These are phyloP conservation scores for Penicillium crustosum DNA, from an alignment of 2,329 filamentous ascomycete genomes.

Conservation along the genomic window DNA sequence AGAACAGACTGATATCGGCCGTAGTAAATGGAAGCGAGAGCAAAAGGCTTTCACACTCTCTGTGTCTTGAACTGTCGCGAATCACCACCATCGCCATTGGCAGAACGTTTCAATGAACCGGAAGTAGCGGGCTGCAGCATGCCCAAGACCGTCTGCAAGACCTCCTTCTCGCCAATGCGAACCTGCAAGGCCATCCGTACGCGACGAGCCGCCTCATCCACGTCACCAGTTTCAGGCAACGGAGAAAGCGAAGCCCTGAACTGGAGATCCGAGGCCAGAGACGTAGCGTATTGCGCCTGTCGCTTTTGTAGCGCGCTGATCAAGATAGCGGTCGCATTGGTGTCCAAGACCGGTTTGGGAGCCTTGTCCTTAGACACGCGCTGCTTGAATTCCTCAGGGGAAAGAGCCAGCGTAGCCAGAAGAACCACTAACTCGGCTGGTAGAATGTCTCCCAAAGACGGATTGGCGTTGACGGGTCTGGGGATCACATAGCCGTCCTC, in stretches of 20 bases:
- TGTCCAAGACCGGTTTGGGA: constrained; percentile 36
- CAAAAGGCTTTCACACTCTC: constrained; percentile 20
- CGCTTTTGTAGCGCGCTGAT: constrained; percentile 35
- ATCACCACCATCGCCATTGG: constrained; percentile 25
- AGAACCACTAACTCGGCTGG: constrained; percentile 43
- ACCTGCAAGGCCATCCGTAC: constrained; percentile 65
- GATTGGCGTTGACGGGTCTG: constrained; percentile 27
- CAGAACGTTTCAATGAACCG: constrained; percentile 33
- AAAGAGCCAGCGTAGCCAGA: constrained; percentile 35
- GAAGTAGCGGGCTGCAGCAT: constrained; percentile 33
- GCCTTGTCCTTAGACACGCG: constrained; percentile 38
- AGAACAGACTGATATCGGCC: constrained; percentile 3
- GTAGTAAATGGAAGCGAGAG: neutral
- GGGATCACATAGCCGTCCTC: constrained; percentile 72
- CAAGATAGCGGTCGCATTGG: constrained; percentile 35
- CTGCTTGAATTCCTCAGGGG: constrained; percentile 35
- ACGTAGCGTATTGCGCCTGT: constrained; percentile 53
- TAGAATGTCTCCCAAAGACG: constrained; percentile 35
- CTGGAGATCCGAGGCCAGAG: constrained; percentile 52
- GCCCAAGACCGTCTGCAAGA: constrained; percentile 57
- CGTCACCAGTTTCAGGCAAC: constrained; percentile 30
- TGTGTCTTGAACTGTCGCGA: constrained; percentile 31
- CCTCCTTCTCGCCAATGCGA: constrained; percentile 69
- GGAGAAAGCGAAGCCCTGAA: constrained; percentile 38
- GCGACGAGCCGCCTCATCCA: constrained; percentile 38